Evolutionary conservation across 164 flowering plant genomes (phyloP), one percentile per base, ranked within the genome.

Genomic region (Vitis rupestris): DNA sequence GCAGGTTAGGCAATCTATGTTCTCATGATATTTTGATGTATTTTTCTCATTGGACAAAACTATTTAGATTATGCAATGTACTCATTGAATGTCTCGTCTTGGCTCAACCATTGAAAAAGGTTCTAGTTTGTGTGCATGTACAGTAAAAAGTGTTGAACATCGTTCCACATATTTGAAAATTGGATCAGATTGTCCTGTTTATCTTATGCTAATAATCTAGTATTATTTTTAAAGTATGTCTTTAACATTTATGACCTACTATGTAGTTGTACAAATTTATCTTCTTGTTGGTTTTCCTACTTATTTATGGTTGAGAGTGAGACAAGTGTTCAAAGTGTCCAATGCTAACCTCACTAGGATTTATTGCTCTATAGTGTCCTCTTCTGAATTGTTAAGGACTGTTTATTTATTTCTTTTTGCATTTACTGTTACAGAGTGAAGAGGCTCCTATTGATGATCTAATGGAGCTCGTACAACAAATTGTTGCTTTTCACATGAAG

Each of bases 401-500:
- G 11, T 9, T 61, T 31, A 30, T 12, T 61, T 37, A 9, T 8
- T 31, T 30, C 14, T 30, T 11, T 70, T 71, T 53, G 44, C 11
- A 59, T 68, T 10, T 16, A 58, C 58, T 31, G n/a, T 69, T 71
- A 61, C 90, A 91, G 88, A 73, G 74, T 74, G 97, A 87, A 51
- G 99, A 91, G 62, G 87, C 86, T 19, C 61, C 90, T 12, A 75
- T 86, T 70, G 93, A 96, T 69, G 99, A 96, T 78, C 74, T 93
- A 31, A 90, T 93, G 97, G 97, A 84, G 53, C 89, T 96, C 66
- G 99, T 96, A 3, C 87, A 85, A 65, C 93, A 96, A 81, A 93
- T 96, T 76, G 97, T 96, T 75, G 88, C 91, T 67, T 96, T 96
- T 71, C 98, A 93, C 75, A 89, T 96, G 98, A 90, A 93, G 97